A percentile compares a stretch with the other conserved stretches of the same genome.
These are phyloP conservation scores for Oryza meridionalis DNA, from an alignment of 176 grass and related monocot genomes.

Conservation along the genomic window DNA sequence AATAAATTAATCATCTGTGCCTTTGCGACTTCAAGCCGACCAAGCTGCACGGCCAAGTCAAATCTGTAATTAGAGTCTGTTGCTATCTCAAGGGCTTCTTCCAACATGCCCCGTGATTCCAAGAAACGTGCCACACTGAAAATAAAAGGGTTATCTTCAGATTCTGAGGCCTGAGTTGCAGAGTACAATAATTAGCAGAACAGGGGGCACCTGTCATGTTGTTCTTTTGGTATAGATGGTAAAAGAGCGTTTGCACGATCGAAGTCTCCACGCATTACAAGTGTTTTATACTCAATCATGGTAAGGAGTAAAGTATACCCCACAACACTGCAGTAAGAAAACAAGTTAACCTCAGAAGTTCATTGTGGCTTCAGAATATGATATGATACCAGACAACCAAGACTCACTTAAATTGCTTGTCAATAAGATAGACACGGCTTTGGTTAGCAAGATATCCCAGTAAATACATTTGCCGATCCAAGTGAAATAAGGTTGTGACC, in stretches of 20 bases:
- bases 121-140: slow-evolving; percentile 93
- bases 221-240: slow-evolving; percentile 91
- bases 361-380: slow-evolving; percentile 7
- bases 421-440: slow-evolving; percentile 98
- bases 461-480: slow-evolving; percentile 97
- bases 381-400: slow-evolving; percentile 20
- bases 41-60: slow-evolving; percentile 93
- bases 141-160: slow-evolving; percentile 37
- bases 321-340: slow-evolving; percentile 80
- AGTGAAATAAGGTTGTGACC: slow-evolving; percentile 98
- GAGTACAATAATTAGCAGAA: slow-evolving; percentile 19
- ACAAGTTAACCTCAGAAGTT: slow-evolving; percentile 45
- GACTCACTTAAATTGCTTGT: slow-evolving; percentile 96
- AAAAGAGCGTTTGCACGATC: slow-evolving; percentile 81
- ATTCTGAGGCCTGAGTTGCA: slow-evolving; percentile 16
- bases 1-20: slow-evolving; percentile 42
- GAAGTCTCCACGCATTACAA: slow-evolving; percentile 95
- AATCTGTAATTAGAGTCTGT: slow-evolving; percentile 98
- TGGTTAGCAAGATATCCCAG: slow-evolving; percentile 98
- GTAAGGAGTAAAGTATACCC: slow-evolving; percentile 96
- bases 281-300: slow-evolving; percentile 98
- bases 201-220: slow-evolving; percentile 82
- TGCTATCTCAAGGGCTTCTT: slow-evolving; percentile 97
- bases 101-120: slow-evolving; percentile 95
- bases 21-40: slow-evolving; percentile 92